Evolutionary conservation across 768 basidiomycete species (phyloP), one percentile per base, ranked within the genome.

Genomic region (Pulveroboletus sp.): DNA sequence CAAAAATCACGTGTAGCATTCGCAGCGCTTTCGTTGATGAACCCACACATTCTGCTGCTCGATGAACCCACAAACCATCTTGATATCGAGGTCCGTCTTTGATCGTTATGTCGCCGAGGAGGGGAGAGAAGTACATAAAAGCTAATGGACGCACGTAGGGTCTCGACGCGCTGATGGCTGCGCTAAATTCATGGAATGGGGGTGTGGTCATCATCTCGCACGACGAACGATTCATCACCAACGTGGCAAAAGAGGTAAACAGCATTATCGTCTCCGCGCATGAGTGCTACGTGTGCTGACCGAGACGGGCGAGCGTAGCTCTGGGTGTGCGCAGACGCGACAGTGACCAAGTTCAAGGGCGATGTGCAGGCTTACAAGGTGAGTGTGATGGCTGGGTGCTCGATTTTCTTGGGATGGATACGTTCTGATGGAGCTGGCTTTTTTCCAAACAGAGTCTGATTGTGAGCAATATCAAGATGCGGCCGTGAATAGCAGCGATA

Each of bases 21-120:
- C 70, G 83, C 94, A 3, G 76, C 84, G 17, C 67, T 95, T 40
- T 93, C 89, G 38, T 71, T 97, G 61, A 87, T 87, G 67, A 81
- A 81, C 48, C 96, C 96, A 8, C 96, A 99, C 65, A 81, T 99
- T 53, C 70, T 99, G 54, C 72, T 98, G 55, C 79, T 99, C 47
- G 96, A 99, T 68, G 96, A 99, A 86, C 93, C 93, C 49, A 93
- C 92, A 60, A 95, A 95, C 76, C 94, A 95, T 71, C 74, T 94
- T 63, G 93, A 95, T 86, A 92, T 94, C 53, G 90, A 92, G 76
- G 87, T 84, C 51, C 48, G 56, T 54, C 13, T n/a, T 36, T 21
- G 17, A 11, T 1, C 14, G 6, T 33, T 10, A 14, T 33, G 13
- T 28, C 5, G 27, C 8, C 5, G 27, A 28, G 21, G 4, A 21